A percentile compares a stretch with the other conserved stretches of the same genome.
These are phyloP conservation scores for Aureobasidium sp. DNA, from an alignment of 2,329 filamentous ascomycete genomes.

Conservation along the genomic window DNA sequence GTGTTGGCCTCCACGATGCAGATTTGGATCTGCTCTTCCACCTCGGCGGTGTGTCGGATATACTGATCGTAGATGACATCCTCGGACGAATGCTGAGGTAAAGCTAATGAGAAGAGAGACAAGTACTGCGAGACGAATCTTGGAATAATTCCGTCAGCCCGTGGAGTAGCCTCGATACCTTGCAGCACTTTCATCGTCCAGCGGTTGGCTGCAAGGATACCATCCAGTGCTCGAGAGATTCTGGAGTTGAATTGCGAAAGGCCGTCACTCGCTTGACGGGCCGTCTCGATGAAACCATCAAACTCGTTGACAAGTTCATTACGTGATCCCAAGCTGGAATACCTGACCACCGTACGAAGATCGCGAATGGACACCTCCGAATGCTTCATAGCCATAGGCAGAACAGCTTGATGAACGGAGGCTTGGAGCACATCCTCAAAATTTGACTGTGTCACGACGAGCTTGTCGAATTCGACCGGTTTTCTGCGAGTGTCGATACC, in stretches of 20 bases:
- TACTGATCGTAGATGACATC: conserved; percentile 65
- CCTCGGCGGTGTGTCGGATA: conserved; percentile 60
- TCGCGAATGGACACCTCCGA: conserved; percentile 69
- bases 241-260: conserved; percentile 70
- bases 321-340: conserved; percentile 59
- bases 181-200: conserved; percentile 67
- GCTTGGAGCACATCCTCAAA: conserved; percentile 70
- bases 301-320: conserved; percentile 70
- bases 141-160: conserved; percentile 33
- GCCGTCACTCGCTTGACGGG: conserved; percentile 56
- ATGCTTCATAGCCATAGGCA: conserved; percentile 73
- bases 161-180: conserved; percentile 45
- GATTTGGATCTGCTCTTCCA: conserved; percentile 60
- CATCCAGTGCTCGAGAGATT: conserved; percentile 66
- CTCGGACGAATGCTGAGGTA: conserved; percentile 52
- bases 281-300: conserved; percentile 65
- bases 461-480: conserved; percentile 60
- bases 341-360: conserved; percentile 62
- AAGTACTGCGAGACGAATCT: conserved; percentile 39
- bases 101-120: conserved; percentile 55
- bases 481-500: conserved; percentile 22
- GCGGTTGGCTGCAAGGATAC: conserved; percentile 65
- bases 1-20: conserved; percentile 66
- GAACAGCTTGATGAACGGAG: conserved; percentile 55
- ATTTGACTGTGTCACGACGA: conserved; percentile 66